Evolutionary conservation across 768 basidiomycete genomes (phyloP), one percentile per base, ranked within the genome.

Genomic region (Hypholoma sublateritium): DNA sequence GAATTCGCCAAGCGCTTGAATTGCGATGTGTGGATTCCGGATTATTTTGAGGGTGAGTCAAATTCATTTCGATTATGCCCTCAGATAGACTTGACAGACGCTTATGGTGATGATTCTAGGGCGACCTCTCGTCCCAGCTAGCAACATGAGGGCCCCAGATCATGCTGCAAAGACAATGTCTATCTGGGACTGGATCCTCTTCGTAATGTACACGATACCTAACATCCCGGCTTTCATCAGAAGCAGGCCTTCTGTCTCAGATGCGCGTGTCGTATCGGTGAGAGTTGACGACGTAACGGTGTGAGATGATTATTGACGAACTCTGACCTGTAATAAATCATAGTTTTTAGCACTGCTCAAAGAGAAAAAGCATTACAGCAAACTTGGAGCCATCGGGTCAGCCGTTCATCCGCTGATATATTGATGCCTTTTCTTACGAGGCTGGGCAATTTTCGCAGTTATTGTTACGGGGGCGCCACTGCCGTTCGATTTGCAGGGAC

Each of bases 21-120:
- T 4, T 80, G 81, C 55, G 84, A 85, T 61, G 83, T 83, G 22
- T 85, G 81, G 79, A 72, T 80, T 52, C 83, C 83, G 6, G 85
- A 85, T 66, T 57, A 80, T 37, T 85, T 85, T 59, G 66, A 72
- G 49, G 84, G 81, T 79, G n/a, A n/a, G n/a, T n/a, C n/a, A n/a
- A n/a, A n/a, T n/a, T n/a, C n/a, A n/a, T n/a, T n/a, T n/a, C n/a
- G n/a, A n/a, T n/a, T n/a, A n/a, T n/a, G n/a, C n/a, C n/a, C n/a
- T n/a, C n/a, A n/a, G n/a, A 53, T 21, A 37, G 34, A 7, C n/a
- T 22, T 22, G 12, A 14, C 25, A 21, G 6, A 2, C 5, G 14
- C 4, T 19, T 14, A 11, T 11, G 6, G 13, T 19, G 16, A 36
- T 1, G 32, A 54, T 25, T 41, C 6, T 37, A 76, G 74, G 76